Base-by-base conservation (phyloP, 352 stramenopile genomes). In the Globisporangium canariense region DNA sequence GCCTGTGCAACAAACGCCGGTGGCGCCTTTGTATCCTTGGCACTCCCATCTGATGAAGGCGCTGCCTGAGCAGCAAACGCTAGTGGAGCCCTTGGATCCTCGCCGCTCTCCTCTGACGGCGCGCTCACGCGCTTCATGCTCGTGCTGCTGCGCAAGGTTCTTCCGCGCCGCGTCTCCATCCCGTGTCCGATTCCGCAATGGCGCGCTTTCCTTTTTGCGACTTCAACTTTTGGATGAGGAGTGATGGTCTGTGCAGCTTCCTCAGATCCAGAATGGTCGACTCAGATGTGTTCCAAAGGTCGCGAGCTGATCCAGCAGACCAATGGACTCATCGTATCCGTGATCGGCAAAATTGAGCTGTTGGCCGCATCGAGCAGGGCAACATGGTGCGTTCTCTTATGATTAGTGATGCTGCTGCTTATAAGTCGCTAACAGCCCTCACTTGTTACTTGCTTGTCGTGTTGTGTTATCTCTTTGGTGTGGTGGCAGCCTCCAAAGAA, bases 401-500 rank as follows among this genome's bases (percentile, higher is more conserved):
- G 2, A 51, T 60, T 13, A 2, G 6, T 22, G 34, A 18, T 41
- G 3, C 34, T 40, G 34, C 34, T 40, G 34, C 34, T 10, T 1
- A 40, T 40, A 40, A 40, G 34, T 1, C 7, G 34, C 34, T 40
- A 28, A 28, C 25, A 28, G 25, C 25, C 2, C 25, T 28, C 25
- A 28, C 25, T 28, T 28, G 25, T 28, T 28, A 28, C 25, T 28
- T 28, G 25, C 25, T 28, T 28, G 1, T 28, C 2, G 25, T 28
- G 25, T 28, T 28, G 25, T 28, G 25, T 28, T 28, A 28, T 28
- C 25, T 28, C 1, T 28, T 28, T 3, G 32, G 32, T 8, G 32
- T 41, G 50, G 2, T 55, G 40, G 3, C 62, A 93, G 85, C 70
- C 74, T 28, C 85, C 81, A 6, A 94, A 94, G 71, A 91, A 90